Evolutionary conservation across 1,139 yeast genomes (phyloP).

Genomic region (Suhomyces chickasaworum): DNA sequence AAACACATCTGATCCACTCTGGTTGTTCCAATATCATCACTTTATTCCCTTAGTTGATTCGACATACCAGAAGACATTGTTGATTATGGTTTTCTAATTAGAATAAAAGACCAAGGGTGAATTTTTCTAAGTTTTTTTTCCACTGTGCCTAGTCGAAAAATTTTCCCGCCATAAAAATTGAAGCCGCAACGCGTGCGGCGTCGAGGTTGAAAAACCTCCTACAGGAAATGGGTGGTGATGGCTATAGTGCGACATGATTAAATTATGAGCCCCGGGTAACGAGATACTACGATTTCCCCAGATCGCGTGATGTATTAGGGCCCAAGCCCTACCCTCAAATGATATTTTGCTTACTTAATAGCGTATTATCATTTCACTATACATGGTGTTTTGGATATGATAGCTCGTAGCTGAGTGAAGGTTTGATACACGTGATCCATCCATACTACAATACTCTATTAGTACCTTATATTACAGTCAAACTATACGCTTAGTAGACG

Average conservation of each 20-base stretch:
- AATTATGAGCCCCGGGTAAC: background rate
- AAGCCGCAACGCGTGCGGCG: constrained; percentile 15
- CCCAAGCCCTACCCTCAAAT: constrained; percentile 4
- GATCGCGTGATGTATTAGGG: background rate
- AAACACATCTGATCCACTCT: background rate
- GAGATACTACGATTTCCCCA: background rate
- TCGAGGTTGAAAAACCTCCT: background rate
- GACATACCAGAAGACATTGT: constrained; percentile 27
- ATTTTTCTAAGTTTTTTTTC: constrained; percentile 17
- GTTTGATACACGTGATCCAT: background rate
- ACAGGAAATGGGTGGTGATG: too few relatives aligned
- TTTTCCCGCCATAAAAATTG: constrained; percentile 12
- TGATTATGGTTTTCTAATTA: constrained; percentile 27
- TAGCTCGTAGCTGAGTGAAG: too few relatives aligned
- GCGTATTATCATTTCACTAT: too few relatives aligned
- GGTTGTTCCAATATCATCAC: background rate
- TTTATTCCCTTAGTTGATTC: constrained; percentile 1
- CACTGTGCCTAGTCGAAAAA: constrained; percentile 15
- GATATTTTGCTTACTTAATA: too few relatives aligned
- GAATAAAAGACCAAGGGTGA: constrained; percentile 18
- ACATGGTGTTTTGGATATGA: too few relatives aligned
- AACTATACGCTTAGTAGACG: constrained; percentile 55
- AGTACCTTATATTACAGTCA: constrained; percentile 14
- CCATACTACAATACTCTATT: constrained; percentile 4
- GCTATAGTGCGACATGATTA: background rate